A percentile compares a stretch with the other conserved stretches of the same genome.
phyloP scores from a whole-genome alignment of 306 rosid species.

The Clitoria ternatea region DNA sequence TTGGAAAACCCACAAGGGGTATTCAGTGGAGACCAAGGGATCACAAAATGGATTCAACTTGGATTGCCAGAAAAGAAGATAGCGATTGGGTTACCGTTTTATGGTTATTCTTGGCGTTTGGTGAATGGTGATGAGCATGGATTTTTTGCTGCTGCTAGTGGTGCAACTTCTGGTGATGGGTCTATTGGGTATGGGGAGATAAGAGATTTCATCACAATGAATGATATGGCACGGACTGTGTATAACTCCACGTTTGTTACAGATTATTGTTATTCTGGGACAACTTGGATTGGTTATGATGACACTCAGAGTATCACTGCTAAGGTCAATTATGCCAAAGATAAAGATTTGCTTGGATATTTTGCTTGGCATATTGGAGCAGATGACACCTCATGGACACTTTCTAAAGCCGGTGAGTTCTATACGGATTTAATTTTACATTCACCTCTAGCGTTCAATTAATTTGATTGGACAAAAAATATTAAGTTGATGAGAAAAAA shows the following conservation, averaged over 20 bases:
- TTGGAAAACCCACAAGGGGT: not conserved
- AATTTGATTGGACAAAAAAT: not conserved
- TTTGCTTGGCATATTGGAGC: slow-evolving; percentile 28
- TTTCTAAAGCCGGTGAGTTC: slow-evolving; percentile 28
- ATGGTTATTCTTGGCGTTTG: slow-evolving; percentile 37
- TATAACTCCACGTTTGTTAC: slow-evolving; percentile 35
- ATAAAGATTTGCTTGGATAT: slow-evolving; percentile 27
- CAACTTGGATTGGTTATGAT: slow-evolving; percentile 44
- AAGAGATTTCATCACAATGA: not conserved
- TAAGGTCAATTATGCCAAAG: slow-evolving; percentile 37
- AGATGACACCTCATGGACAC: slow-evolving; percentile 33
- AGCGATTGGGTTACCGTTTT: slow-evolving; percentile 42
- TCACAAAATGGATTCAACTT: slow-evolving; percentile 18
- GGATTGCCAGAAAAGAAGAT: slow-evolving; percentile 23
- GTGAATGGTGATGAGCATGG: slow-evolving; percentile 13
- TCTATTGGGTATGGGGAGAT: slow-evolving; percentile 17
- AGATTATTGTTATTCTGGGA: slow-evolving; percentile 36
- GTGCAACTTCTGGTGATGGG: not conserved
- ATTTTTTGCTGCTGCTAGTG: slow-evolving; percentile 27
- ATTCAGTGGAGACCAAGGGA: slow-evolving; percentile 32
- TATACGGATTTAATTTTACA: not conserved
- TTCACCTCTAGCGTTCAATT: not conserved
- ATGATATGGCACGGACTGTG: not conserved
- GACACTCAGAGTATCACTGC: slow-evolving; percentile 33
- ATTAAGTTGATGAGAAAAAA: too few species aligned